Percentiles rank a stretch among this genome's conserved stretches.
These are phyloP conservation scores for Singerocomus rubriflavus DNA, from an alignment of 1,284 basidiomycete species.

Conservation along the genomic window DNA sequence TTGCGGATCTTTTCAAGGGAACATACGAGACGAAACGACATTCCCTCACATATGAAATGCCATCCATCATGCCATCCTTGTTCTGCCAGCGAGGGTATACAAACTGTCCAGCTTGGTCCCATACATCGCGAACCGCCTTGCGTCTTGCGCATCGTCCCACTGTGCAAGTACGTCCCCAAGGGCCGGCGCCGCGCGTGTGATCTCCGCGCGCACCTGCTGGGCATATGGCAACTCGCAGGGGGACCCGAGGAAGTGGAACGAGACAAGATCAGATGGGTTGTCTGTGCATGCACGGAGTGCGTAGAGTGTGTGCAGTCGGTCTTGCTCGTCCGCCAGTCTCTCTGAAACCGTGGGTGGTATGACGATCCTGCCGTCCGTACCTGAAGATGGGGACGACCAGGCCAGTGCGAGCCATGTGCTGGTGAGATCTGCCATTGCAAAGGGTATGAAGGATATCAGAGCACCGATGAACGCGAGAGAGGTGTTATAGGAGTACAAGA, in stretches of 20 bases:
- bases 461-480: constrained; percentile 44
- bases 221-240: constrained; percentile 39
- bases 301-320: constrained; percentile 31
- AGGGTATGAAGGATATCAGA: constrained; percentile 41
- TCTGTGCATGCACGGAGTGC: constrained; percentile 25
- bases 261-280: constrained; percentile 38
- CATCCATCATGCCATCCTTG: not conserved
- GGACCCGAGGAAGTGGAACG: constrained; percentile 39
- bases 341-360: constrained; percentile 32
- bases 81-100: constrained; percentile 9
- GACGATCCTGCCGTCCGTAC: constrained; percentile 20
- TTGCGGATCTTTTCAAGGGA: not conserved
- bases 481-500: constrained; percentile 44
- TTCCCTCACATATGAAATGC: not conserved
- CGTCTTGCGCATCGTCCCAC: constrained; percentile 40
- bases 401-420: constrained; percentile 45
- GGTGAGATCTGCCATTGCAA: constrained; percentile 41
- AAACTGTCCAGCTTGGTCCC: constrained; percentile 37
- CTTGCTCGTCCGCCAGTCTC: constrained; percentile 36
- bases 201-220: constrained; percentile 31
- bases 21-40: too few species aligned
- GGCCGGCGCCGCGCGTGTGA: constrained; percentile 30
- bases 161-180: constrained; percentile 33
- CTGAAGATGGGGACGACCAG: constrained; percentile 29
- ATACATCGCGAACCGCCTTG: constrained; percentile 39